Evolutionary conservation across 2,329 filamentous ascomycete genomes (phyloP), one percentile per base, ranked within the genome.

Genomic region (Helotiales sp.): DNA sequence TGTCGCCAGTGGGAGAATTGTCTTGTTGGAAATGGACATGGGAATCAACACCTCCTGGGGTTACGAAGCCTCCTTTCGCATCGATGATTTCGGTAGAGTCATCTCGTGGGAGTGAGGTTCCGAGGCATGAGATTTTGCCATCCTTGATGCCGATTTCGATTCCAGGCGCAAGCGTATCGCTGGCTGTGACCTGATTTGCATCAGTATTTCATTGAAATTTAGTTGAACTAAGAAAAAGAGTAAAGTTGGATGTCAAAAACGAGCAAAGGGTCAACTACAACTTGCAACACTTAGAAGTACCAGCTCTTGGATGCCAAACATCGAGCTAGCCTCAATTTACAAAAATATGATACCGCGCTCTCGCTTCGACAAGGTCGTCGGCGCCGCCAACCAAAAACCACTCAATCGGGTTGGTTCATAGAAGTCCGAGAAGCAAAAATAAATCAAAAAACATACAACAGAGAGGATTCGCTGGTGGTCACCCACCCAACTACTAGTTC

Each of bases 11-110:
- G 1, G 74, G 72, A 8, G 69, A 70, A 58, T 77, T 76, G 57
- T 75, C 73, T 64, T 80, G 76, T 6, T 73, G 72, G 1, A 81
- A 70, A 60, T 81, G 79, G 1, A 81, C 78, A 64, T 81, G 78
- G 10, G 73, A 74, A 61, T 81, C 78, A 12, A 81, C 71, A 9
- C 78, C 78, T 17, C 78, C 78, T 15, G 77, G 58, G n/a, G 75
- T 78, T 8, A 79, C 68, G 52, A 75, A 77, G 7, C 73, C 76
- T 0, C 76, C 76, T 63, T 76, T 72, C 6, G 77, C 77, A 63
- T 79, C 75, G 24, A 80, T 72, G 8, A 77, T 58, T 38, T 71
- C 61, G 0, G 75, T 77, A 1, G 66, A 60, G 8, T 63, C 55
- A 19, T 66, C 68, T 22, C 63, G 64, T 6, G 71, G 69, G 3